These are phyloP conservation scores for Eragrostis curvula DNA, from an alignment of 176 grass and related monocot species.

Conservation along the genomic window DNA sequence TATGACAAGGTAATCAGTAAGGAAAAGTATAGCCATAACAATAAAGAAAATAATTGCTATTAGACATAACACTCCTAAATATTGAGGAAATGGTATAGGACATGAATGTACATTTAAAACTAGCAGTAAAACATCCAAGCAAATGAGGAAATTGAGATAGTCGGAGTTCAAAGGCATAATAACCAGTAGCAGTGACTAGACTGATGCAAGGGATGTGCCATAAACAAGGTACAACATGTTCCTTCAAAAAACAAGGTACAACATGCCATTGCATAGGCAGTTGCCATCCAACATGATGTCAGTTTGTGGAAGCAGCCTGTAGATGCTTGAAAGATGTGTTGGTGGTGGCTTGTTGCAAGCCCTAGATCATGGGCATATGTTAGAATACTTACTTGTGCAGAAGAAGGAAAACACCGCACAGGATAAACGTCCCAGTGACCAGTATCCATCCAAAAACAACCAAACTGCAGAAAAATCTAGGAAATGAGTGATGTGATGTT, in stretches of 20 bases:
- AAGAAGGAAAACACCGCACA: conserved; percentile 90
- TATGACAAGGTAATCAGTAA: neutral
- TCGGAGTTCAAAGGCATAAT: neutral
- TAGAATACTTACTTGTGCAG: conserved; percentile 81
- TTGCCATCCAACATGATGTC: neutral
- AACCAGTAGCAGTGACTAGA: conserved; percentile 7
- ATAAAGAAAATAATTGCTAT: neutral
- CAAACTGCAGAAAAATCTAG: conserved; percentile 60
- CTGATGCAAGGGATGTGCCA: neutral
- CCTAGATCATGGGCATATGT: neutral
- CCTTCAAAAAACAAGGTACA: conserved; percentile 15
- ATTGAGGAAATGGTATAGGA: neutral
- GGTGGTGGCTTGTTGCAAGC: neutral
- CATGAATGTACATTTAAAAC: neutral
- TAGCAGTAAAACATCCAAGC: neutral
- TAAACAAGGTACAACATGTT: conserved; percentile 12
- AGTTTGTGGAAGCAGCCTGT: neutral
- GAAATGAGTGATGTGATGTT: neutral
- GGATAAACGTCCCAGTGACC: conserved; percentile 87
- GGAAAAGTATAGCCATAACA: neutral
- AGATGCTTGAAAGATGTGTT: neutral
- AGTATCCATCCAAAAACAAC: conserved; percentile 92
- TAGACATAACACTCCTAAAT: neutral
- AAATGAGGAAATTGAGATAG: neutral
- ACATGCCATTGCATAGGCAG: conserved; percentile 9